Conservation (phyloP, 2,329 filamentous ascomycete species). For the Hymenoscyphus linearis region DNA sequence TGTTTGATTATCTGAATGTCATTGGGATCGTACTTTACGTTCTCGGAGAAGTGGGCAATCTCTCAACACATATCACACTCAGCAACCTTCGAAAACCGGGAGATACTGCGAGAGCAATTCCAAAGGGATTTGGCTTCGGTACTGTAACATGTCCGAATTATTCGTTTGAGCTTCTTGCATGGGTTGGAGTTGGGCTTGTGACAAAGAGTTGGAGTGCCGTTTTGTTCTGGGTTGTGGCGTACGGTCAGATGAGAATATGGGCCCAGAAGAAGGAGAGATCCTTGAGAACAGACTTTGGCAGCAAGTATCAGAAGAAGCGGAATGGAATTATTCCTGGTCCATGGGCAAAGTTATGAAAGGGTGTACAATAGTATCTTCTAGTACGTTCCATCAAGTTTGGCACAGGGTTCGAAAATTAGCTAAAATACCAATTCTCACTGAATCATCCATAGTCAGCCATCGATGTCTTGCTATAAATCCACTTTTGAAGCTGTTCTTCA, state of each 20-base stretch:
- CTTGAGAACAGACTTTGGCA: slow-evolving; percentile 78
- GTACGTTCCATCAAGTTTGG: not conserved
- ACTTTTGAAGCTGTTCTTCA: not conserved
- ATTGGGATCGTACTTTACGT: slow-evolving; percentile 66
- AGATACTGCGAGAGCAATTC: slow-evolving; percentile 83
- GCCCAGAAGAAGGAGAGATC: slow-evolving; percentile 86
- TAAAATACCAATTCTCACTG: not conserved
- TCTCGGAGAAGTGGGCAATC: slow-evolving; percentile 76
- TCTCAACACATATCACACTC: slow-evolving; percentile 73
- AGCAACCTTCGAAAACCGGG: slow-evolving; percentile 71
- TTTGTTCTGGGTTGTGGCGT: slow-evolving; percentile 70
- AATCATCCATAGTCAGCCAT: not conserved
- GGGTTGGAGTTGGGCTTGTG: slow-evolving; percentile 76
- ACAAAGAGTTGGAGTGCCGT: slow-evolving; percentile 74
- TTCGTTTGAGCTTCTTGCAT: slow-evolving; percentile 84
- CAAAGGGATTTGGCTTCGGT: slow-evolving; percentile 75
- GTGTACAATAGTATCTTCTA: not conserved
- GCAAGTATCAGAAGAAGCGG: slow-evolving; percentile 93
- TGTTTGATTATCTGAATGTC: slow-evolving; percentile 48
- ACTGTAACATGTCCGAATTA: slow-evolving; percentile 97
- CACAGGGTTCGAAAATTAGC: not conserved
- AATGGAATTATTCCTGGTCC: slow-evolving; percentile 65
- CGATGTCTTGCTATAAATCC: not conserved
- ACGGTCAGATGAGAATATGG: slow-evolving; percentile 79
- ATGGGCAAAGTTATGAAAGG: slow-evolving; percentile 2